Evolutionary conservation across 1,139 yeast genomes (phyloP), one percentile per base, ranked within the genome.

Genomic region (Candida freyschussii): DNA sequence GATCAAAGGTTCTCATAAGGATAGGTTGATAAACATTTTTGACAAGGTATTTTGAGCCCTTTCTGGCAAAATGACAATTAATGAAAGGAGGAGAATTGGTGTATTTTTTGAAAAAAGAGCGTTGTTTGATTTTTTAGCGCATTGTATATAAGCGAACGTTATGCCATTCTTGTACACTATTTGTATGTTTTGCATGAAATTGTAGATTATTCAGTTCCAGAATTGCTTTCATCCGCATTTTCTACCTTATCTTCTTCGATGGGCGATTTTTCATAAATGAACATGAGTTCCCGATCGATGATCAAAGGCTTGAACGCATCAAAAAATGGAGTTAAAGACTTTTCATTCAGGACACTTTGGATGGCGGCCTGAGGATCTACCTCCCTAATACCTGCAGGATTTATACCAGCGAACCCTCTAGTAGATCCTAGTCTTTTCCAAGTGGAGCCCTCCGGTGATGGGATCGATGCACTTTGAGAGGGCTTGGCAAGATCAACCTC

Each of bases 1-100:
- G 32, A 68, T 82, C 34, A 75, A 74, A 53, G 91, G 91, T 16
- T 74, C 78, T 50, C 64, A 67, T 30, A 70, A 69, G 6, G 37
- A 38, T 6, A 40, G 41, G 24, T 19, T 49, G 10, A 19, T 27
- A 12, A 25, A 30, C 11, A 37, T 39, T 4, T 37, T 48, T 13
- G 33, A 41, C 7, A 22, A 29, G 9, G 37, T 40, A 2, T 48
- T 48, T 26, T 45, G 32, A 32, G 11, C 8, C 11, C 11, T 19
- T n/a, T n/a, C n/a, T n/a, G n/a, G n/a, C n/a, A n/a, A n/a, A n/a
- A n/a, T n/a, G n/a, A n/a, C n/a, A n/a, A n/a, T n/a, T n/a, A n/a
- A n/a, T n/a, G n/a, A n/a, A n/a, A n/a, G n/a, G n/a, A n/a, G n/a
- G n/a, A n/a, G n/a, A n/a, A n/a, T n/a, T n/a, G n/a, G n/a, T n/a